Evolutionary conservation across 768 basidiomycete genomes (phyloP), one percentile per base, ranked within the genome.

Genomic region (Russula olivacea): DNA sequence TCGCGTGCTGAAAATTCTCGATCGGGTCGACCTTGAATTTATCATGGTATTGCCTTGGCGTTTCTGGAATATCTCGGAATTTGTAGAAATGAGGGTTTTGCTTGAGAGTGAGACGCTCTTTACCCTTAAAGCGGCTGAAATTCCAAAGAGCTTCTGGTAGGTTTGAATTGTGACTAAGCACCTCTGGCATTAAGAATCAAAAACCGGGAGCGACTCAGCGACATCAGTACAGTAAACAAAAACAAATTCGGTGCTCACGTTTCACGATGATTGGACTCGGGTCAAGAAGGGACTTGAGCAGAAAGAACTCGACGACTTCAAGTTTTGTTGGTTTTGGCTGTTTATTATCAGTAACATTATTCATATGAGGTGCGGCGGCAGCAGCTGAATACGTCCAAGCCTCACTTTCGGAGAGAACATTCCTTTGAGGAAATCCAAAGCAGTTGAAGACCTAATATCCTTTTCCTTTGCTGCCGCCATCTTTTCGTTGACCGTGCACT

Each of bases 1-100:
- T n/a, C n/a, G 28, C 0, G n/a, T 45, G 23, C 55, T n/a, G 8
- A 61, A n/a, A 43, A 40, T 61, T 8, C 2, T 32, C 17, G n/a
- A 55, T 30, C 11, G 61, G 61, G 14, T 38, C 36, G 7, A 32
- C 8, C 32, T 10, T 32, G 32, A 32, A 32, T 32, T 10, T 9
- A 32, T 9, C 9, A 32, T 10, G 1, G 32, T 32, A 32, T 32
- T 9, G 7, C 32, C n/a, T n/a, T n/a, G n/a, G n/a, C n/a, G n/a
- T n/a, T n/a, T n/a, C n/a, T n/a, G 28, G 55, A 19, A 45, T 12
- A 53, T 53, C 52, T 2, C 34, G 21, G 17, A 14, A 7, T 19
- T 49, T 49, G 12, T 63, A 63, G 38, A 63, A 63, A 25, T 58
- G 62, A 30, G 62, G 56, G 11, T 63, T 63, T 19, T 63, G 43